Conservation (phyloP, 176 grass and related monocot species). For the Lolium perenne region DNA sequence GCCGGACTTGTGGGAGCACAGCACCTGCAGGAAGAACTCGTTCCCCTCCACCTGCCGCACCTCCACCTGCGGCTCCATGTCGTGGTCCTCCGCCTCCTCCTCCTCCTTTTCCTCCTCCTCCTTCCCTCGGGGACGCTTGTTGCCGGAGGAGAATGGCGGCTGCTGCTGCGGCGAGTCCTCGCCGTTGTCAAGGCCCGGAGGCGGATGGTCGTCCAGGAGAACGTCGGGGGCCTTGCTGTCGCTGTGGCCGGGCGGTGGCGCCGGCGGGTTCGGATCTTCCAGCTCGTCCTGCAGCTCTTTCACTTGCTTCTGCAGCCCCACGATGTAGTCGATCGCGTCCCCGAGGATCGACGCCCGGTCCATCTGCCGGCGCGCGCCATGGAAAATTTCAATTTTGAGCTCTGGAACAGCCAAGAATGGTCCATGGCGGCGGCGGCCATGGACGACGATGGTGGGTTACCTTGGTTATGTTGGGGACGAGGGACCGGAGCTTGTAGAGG, state of each 20-base stretch:
- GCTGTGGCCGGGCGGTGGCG: slow-evolving; percentile 3
- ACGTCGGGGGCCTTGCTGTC: slow-evolving; percentile 48
- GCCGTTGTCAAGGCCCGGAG: slow-evolving; percentile 54
- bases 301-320: slow-evolving; percentile 81
- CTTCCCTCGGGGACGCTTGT: slow-evolving; percentile 36
- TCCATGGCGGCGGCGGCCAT: neutral
- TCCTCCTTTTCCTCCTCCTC: slow-evolving; percentile 17
- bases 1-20: slow-evolving; percentile 69
- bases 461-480: slow-evolving; percentile 98
- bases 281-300: slow-evolving; percentile 89
- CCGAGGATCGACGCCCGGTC: slow-evolving; percentile 89
- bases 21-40: slow-evolving; percentile 88
- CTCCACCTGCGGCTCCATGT: slow-evolving; percentile 86
- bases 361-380: slow-evolving; percentile 56
- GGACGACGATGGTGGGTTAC: slow-evolving; percentile 29
- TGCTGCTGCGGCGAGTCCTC: slow-evolving; percentile 36
- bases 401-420: neutral
- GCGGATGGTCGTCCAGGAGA: slow-evolving; percentile 51
- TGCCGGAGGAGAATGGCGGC: neutral
- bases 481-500: slow-evolving; percentile 75
- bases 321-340: slow-evolving; percentile 94
- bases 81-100: slow-evolving; percentile 41
- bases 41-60: slow-evolving; percentile 78
- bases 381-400: neutral
- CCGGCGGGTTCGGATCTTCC: slow-evolving; percentile 54